These are phyloP conservation scores for Pleomassaria siparia DNA, from an alignment of 2,329 filamentous ascomycete species.

Conservation along the genomic window DNA sequence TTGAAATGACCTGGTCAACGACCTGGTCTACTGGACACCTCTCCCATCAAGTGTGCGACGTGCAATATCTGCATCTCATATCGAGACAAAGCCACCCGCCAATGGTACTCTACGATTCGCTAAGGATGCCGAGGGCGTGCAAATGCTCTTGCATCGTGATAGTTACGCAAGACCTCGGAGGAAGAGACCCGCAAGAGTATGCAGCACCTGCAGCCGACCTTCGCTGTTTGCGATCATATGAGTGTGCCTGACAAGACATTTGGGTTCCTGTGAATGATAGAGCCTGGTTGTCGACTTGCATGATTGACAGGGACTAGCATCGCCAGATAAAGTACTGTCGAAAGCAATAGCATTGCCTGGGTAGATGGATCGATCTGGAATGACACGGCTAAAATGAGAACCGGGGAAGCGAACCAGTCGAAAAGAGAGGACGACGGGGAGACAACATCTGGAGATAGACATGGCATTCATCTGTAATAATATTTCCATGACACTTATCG, in stretches of 20 bases:
- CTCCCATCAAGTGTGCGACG: constrained; percentile 9
- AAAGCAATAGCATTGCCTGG: constrained; percentile 10
- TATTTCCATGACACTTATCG: constrained; percentile 9
- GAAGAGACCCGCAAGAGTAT: constrained; percentile 12
- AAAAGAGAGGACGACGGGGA: constrained; percentile 5
- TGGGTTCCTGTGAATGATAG: constrained; percentile 15
- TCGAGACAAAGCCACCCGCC: constrained; percentile 3
- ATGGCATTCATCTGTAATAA: constrained; percentile 11
- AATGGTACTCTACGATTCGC: constrained; percentile 6
- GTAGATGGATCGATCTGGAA: constrained; percentile 22
- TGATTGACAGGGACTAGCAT: constrained; percentile 10
- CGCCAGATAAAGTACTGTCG: constrained; percentile 20
- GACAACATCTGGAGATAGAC: constrained; percentile 13
- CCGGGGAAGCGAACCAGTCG: constrained; percentile 25
- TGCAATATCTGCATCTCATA: constrained; percentile 8
- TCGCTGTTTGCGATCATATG: constrained; percentile 5
- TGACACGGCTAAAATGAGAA: constrained; percentile 25
- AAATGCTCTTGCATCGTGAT: constrained; percentile 16
- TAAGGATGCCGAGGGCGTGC: constrained; percentile 2
- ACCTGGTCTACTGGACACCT: constrained; percentile 14
- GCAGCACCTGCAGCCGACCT: constrained; percentile 5
- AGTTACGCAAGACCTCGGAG: constrained; percentile 8
- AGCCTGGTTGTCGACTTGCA: constrained; percentile 17
- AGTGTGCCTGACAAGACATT: constrained; percentile 25
- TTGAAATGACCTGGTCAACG: constrained; percentile 18